These are phyloP conservation scores for Cystoderma amianthinum DNA, from an alignment of 768 basidiomycete genomes.

Conservation along the genomic window DNA sequence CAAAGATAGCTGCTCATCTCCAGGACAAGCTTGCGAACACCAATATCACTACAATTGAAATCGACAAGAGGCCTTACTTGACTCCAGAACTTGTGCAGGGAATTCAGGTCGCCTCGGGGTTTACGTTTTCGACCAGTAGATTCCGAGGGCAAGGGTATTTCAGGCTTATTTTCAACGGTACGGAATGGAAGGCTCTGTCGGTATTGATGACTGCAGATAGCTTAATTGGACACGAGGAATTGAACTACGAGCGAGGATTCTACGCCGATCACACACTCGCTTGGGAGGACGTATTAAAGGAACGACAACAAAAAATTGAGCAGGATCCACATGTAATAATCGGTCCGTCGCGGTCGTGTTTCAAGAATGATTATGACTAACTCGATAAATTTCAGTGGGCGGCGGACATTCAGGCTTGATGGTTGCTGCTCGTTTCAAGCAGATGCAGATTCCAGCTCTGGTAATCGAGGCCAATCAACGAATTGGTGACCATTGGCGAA, in stretches of 20 bases:
- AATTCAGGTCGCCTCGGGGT: conserved; percentile 10
- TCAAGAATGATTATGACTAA: background rate
- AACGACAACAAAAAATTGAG: conserved; percentile 27
- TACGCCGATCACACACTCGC: conserved; percentile 27
- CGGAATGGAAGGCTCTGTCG: conserved; percentile 25
- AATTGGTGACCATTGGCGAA: conserved; percentile 35
- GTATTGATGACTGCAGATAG: conserved; percentile 24
- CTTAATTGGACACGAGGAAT: conserved; percentile 27
- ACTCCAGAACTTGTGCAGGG: background rate
- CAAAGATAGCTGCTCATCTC: conserved; percentile 26
- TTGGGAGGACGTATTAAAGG: conserved; percentile 25
- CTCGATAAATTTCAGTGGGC: conserved; percentile 23
- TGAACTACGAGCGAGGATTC: conserved; percentile 17
- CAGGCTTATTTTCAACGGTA: conserved; percentile 17
- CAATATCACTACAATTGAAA: too few species aligned
- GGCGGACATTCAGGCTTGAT: conserved; percentile 36
- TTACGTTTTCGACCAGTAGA: conserved; percentile 25
- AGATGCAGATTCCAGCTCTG: conserved; percentile 29
- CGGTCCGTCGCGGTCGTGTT: conserved; percentile 15
- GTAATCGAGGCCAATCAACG: conserved; percentile 25
- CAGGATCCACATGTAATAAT: conserved; percentile 30
- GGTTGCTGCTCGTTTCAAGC: conserved; percentile 32
- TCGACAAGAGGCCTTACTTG: background rate
- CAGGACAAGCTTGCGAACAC: too few species aligned
- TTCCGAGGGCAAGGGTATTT: conserved; percentile 25